phyloP scores from a whole-genome alignment of 164 flowering plant species.

The Pachysandra terminalis region DNA sequence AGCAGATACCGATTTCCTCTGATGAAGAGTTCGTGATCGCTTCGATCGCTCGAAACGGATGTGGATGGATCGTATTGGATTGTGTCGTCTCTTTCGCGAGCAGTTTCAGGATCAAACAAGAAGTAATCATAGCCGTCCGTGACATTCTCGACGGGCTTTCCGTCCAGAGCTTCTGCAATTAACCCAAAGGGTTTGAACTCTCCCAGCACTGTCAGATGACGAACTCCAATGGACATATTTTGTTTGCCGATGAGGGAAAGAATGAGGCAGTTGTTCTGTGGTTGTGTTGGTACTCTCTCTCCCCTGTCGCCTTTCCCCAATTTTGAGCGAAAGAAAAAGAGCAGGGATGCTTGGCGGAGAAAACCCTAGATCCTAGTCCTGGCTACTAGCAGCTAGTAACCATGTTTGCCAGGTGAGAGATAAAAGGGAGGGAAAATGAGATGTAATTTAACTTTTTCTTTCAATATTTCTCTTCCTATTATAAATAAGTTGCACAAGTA shows the following conservation, averaged over 20 bases:
- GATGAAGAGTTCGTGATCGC: conserved; percentile 91
- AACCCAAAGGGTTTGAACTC: conserved; percentile 95
- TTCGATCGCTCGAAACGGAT: conserved; percentile 28
- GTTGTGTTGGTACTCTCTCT: neutral
- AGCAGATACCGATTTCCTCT: conserved; percentile 69
- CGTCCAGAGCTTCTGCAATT: conserved; percentile 78
- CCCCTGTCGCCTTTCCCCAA: neutral
- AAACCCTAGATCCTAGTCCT: no score
- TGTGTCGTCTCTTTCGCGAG: conserved; percentile 38
- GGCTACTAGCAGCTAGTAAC: no score
- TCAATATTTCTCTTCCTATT: no score
- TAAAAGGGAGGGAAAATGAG: no score
- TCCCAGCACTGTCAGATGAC: conserved; percentile 65
- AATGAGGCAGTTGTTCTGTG: neutral
- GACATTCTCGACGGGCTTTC: conserved; percentile 44
- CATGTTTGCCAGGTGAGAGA: no score
- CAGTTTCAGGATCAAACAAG: conserved; percentile 60
- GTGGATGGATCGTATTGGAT: conserved; percentile 25
- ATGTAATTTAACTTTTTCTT: no score
- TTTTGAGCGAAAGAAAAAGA: no score
- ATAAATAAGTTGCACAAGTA: no score
- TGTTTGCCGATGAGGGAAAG: neutral
- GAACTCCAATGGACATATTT: conserved; percentile 51
- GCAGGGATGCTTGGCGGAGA: no score
- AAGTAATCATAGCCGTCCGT: conserved; percentile 60